A percentile compares a stretch with the other conserved stretches of the same genome.
Evolutionary conservation across 352 stramenopile species (phyloP).

Genomic region (Peronospora destructor): DNA sequence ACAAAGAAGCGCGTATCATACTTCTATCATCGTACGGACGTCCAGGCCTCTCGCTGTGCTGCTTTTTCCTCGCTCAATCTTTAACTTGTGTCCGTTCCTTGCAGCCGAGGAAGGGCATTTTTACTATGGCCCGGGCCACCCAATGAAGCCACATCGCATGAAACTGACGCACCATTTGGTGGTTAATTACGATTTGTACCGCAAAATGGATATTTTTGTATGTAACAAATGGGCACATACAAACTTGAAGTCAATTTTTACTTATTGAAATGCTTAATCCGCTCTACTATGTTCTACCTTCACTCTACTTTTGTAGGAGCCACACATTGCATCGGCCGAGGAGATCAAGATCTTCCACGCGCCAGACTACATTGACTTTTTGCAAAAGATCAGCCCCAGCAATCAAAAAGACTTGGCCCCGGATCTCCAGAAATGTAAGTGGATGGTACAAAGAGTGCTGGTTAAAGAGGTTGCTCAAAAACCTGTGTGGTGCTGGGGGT

Average conservation of each 20-base stretch:
- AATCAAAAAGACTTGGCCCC: slow-evolving; percentile 85
- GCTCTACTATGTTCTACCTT: neutral
- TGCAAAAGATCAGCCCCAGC: slow-evolving; percentile 91
- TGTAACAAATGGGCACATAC: slow-evolving; percentile 6
- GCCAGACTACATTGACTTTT: slow-evolving; percentile 97
- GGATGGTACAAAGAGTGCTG: neutral
- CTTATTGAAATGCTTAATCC: no score
- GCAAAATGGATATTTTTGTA: slow-evolving; percentile 98
- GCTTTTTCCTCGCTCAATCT: neutral
- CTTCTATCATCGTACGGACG: slow-evolving; percentile 77
- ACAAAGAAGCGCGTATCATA: slow-evolving; percentile 80
- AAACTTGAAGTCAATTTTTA: neutral
- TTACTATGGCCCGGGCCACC: slow-evolving; percentile 94
- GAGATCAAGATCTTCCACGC: slow-evolving; percentile 97
- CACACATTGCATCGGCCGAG: slow-evolving; percentile 72
- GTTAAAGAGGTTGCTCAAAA: neutral
- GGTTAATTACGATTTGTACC: slow-evolving; percentile 97
- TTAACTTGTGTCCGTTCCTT: neutral
- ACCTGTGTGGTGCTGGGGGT: neutral
- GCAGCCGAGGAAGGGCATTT: slow-evolving; percentile 93
- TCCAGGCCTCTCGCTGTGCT: neutral
- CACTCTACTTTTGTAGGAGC: slow-evolving; percentile 36
- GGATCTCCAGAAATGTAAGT: slow-evolving; percentile 72
- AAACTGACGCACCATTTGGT: slow-evolving; percentile 98
- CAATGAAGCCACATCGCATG: slow-evolving; percentile 97